These are phyloP conservation scores for Diaporthe capsici DNA, from an alignment of 2,329 filamentous ascomycete species.

Conservation along the genomic window DNA sequence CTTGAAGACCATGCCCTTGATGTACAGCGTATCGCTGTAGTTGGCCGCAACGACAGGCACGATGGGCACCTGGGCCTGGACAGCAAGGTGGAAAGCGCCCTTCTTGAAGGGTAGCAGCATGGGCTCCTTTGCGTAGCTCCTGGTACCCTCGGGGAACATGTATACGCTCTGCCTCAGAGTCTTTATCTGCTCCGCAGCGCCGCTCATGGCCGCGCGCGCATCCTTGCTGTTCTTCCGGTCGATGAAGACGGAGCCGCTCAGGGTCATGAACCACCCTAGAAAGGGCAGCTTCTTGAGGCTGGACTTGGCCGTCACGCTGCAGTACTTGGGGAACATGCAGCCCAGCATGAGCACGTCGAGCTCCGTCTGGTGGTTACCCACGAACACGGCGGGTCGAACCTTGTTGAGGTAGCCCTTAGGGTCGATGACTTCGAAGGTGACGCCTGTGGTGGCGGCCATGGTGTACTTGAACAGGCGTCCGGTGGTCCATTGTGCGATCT, in stretches of 20 bases:
- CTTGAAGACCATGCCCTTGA: slow-evolving; percentile 75
- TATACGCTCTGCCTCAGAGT: slow-evolving; percentile 81
- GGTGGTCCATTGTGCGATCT: slow-evolving; percentile 87
- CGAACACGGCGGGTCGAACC: slow-evolving; percentile 86
- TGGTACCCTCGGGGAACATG: slow-evolving; percentile 93
- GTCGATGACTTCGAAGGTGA: slow-evolving; percentile 83
- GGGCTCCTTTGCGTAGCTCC: slow-evolving; percentile 88
- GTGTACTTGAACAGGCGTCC: slow-evolving; percentile 84
- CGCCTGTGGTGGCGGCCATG: slow-evolving; percentile 82
- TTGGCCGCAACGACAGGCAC: slow-evolving; percentile 88
- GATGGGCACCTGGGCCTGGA: slow-evolving; percentile 94
- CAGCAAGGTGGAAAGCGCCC: slow-evolving; percentile 95
- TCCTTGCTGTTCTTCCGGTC: slow-evolving; percentile 88
- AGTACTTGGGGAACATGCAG: slow-evolving; percentile 89
- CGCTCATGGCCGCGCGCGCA: slow-evolving; percentile 87
- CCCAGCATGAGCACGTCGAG: slow-evolving; percentile 95
- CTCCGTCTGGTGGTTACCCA: slow-evolving; percentile 97
- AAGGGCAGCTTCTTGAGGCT: slow-evolving; percentile 84
- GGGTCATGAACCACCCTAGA: slow-evolving; percentile 93
- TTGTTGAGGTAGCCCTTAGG: slow-evolving; percentile 72
- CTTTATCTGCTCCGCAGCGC: slow-evolving; percentile 85
- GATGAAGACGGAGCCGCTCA: slow-evolving; percentile 94
- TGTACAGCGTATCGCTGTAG: slow-evolving; percentile 80
- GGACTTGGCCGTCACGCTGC: slow-evolving; percentile 93
- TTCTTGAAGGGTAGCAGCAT: slow-evolving; percentile 97